Evolutionary conservation across 2,329 filamentous ascomycete genomes (phyloP).

Genomic region (Albifimbria verrucaria): DNA sequence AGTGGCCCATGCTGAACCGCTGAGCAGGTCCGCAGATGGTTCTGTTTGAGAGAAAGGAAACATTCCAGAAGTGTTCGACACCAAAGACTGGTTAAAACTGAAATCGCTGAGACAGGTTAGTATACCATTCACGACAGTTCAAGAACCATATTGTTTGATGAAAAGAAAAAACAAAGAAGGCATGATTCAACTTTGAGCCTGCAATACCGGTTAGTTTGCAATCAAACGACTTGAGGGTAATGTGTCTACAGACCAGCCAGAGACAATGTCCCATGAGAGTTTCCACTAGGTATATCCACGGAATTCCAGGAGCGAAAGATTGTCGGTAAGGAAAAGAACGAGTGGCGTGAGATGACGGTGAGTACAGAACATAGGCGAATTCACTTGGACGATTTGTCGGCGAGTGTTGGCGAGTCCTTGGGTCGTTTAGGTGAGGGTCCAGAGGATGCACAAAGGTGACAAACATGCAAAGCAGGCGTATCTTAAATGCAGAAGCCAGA

Average conservation of each 20-base stretch:
- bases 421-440: too few species aligned
- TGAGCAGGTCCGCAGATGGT: constrained; percentile 54
- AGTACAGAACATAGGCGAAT: background rate
- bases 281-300: constrained; percentile 5
- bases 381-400: too few species aligned
- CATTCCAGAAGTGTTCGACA: constrained; percentile 46
- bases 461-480: background rate
- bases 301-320: constrained; percentile 5
- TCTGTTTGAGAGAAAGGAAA: constrained; percentile 60
- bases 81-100: constrained; percentile 52
- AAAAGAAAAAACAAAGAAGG: constrained; percentile 25
- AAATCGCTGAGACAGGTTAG: constrained; percentile 56
- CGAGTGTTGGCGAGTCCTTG: too few species aligned
- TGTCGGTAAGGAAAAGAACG: background rate
- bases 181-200: constrained; percentile 58
- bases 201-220: constrained; percentile 21
- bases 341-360: background rate
- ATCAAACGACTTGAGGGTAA: constrained; percentile 12
- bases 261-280: constrained; percentile 6
- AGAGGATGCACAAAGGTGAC: background rate
- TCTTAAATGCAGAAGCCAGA: background rate
- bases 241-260: constrained; percentile 22
- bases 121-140: constrained; percentile 49
- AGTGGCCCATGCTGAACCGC: constrained; percentile 53
- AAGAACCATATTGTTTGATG: constrained; percentile 27